Evolutionary conservation across 2,329 filamentous ascomycete genomes (phyloP).

Genomic region (Colletotrichum lentis): DNA sequence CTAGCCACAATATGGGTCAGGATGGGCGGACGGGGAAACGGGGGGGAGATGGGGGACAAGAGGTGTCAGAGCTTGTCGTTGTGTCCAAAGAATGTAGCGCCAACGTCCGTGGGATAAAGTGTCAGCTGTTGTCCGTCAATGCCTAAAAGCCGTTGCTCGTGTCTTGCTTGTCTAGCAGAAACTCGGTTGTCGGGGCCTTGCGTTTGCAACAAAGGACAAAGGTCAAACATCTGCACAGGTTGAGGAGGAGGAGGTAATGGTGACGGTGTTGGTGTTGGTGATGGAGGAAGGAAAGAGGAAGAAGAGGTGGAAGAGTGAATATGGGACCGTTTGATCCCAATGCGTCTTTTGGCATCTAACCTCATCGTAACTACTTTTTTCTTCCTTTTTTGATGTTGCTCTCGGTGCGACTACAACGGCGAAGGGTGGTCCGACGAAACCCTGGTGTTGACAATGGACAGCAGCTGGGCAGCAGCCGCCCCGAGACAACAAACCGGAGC

Average conservation of each 20-base stretch:
- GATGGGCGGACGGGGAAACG: constrained; percentile 29
- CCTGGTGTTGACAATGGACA: constrained; percentile 17
- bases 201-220: constrained; percentile 31
- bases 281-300: neutral
- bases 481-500: constrained; percentile 24
- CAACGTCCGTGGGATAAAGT: constrained; percentile 25
- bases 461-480: neutral
- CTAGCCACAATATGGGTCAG: constrained; percentile 25
- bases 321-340: too few species aligned
- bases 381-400: neutral
- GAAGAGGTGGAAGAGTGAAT: neutral
- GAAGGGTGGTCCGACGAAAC: constrained; percentile 1
- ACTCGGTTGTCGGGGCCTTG: constrained; percentile 15
- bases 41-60: constrained; percentile 31
- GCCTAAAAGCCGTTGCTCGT: constrained; percentile 5
- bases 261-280: too few species aligned
- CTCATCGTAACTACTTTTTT: neutral
- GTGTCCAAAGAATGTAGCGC: constrained; percentile 23
- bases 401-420: neutral
- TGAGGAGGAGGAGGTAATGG: neutral
- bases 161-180: constrained; percentile 16
- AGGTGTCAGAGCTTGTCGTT: constrained; percentile 32
- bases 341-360: neutral
- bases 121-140: constrained; percentile 11
- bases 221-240: neutral